Conservation (phyloP, 768 basidiomycete species). For the Kwoniella pini region DNA sequence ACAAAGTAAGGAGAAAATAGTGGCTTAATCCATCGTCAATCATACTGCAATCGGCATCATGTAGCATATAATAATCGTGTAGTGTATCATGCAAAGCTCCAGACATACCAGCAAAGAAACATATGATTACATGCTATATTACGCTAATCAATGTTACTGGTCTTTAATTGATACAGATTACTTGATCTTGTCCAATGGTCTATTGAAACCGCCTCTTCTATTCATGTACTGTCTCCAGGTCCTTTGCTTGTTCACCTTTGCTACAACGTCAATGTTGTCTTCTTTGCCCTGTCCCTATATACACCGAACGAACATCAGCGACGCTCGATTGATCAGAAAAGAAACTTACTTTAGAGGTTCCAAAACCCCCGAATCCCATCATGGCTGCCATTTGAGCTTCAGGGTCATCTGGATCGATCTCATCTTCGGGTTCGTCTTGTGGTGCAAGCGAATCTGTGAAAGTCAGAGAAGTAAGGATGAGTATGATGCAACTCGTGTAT, state of each 20-base stretch:
- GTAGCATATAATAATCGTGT: conserved; percentile 3
- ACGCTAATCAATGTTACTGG: too few relatives aligned
- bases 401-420: conserved; percentile 19
- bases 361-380: conserved; percentile 90
- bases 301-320: neutral
- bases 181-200: conserved; percentile 94
- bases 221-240: conserved; percentile 99
- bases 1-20: conserved; percentile 10
- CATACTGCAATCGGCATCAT: neutral
- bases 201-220: conserved; percentile 60
- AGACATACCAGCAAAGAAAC: too few relatives aligned
- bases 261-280: conserved; percentile 47
- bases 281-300: conserved; percentile 62
- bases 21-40: neutral
- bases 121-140: too few relatives aligned
- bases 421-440: conserved; percentile 20
- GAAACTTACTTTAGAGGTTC: conserved; percentile 75
- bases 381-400: conserved; percentile 71
- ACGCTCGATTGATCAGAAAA: neutral
- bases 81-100: too few relatives aligned
- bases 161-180: conserved; percentile 53
- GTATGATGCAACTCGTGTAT: too few relatives aligned
- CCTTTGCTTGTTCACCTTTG: conserved; percentile 63
- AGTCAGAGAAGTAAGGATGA: too few relatives aligned
- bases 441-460: conserved; percentile 9